Evolutionary conservation across 2,329 filamentous ascomycete species (phyloP).

Genomic region (Alternaria gaisen): DNA sequence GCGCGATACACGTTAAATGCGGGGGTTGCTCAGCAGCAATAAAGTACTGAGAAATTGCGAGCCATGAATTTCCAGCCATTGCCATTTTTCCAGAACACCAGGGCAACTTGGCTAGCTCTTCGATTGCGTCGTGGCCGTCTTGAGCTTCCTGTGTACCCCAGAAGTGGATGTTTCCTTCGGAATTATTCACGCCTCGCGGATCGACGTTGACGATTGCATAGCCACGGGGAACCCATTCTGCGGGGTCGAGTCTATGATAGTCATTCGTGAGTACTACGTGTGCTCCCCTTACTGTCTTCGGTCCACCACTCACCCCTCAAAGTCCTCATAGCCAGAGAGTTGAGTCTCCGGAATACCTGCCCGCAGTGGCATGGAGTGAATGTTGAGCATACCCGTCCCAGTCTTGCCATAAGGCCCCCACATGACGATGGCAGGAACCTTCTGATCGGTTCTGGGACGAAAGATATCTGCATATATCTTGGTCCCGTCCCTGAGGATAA

Average conservation of each 20-base stretch:
- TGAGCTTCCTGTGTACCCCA: conserved; percentile 43
- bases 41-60: conserved; percentile 54
- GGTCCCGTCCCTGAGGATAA: conserved; percentile 11
- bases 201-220: conserved; percentile 47
- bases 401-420: conserved; percentile 57
- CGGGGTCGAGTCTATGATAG: conserved; percentile 44
- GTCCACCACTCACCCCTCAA: conserved; percentile 42
- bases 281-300: not conserved
- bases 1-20: conserved; percentile 54
- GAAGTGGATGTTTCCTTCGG: conserved; percentile 29
- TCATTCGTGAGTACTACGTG: not conserved
- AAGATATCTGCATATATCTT: conserved; percentile 14
- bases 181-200: conserved; percentile 34
- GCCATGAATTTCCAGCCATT: conserved; percentile 56
- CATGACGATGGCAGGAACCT: conserved; percentile 53
- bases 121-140: conserved; percentile 57
- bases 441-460: conserved; percentile 29
- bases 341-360: not conserved
- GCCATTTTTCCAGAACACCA: conserved; percentile 58
- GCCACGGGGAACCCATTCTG: conserved; percentile 38
- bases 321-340: conserved; percentile 45
- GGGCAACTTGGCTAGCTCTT: conserved; percentile 45
- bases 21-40: conserved; percentile 55
- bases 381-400: conserved; percentile 17
- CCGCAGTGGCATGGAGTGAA: conserved; percentile 1